Evolutionary conservation across 169 alveolate genomes (phyloP), one percentile per base, ranked within the genome.

Genomic region (Plasmodium yoelii): DNA sequence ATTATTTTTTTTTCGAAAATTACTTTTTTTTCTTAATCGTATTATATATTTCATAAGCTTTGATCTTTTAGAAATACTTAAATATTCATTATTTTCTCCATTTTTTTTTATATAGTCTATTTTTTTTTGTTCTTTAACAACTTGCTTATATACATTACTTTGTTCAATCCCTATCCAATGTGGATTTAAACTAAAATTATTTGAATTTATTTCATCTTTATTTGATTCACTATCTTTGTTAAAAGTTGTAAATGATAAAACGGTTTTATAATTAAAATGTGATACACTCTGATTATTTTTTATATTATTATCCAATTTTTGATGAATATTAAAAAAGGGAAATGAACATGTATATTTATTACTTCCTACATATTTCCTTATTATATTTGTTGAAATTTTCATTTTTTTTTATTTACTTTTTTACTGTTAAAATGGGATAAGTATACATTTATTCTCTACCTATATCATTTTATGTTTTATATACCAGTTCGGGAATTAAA

Each of bases 11-110:
- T 88, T 87, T 63, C 88, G 64, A 75, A 69, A 77, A 39, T 72
- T 88, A 12, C 73, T 88, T 88, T 88, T 88, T 73, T 70, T 77
- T 65, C 86, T 55, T 70, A 88, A 57, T 69, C 90, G 34, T 63
- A 77, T 73, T 28, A 77, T 73, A 63, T 88, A 73, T 64, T 86
- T 86, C 87, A 86, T 69, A 86, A 86, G 69, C 59, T 56, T 86
- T n/a, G 91, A 86, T 10, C 55, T 69, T 46, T 86, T 86, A 4
- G 87, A 68, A 44, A 86, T 86, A 26, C 61, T 42, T 55, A 86
- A 63, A n/a, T 56, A 86, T 86, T 68, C 86, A 5, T n/a, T 82
- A 42, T 82, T 46, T 39, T 15, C 42, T 5, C 10, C 63, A 49
- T 61, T 61, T n/a, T 19, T n/a, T 8, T 24, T 18, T 19, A 39